Conservation (phyloP, 2,329 filamentous ascomycete genomes). For the Exophiala alcalophila region DNA sequence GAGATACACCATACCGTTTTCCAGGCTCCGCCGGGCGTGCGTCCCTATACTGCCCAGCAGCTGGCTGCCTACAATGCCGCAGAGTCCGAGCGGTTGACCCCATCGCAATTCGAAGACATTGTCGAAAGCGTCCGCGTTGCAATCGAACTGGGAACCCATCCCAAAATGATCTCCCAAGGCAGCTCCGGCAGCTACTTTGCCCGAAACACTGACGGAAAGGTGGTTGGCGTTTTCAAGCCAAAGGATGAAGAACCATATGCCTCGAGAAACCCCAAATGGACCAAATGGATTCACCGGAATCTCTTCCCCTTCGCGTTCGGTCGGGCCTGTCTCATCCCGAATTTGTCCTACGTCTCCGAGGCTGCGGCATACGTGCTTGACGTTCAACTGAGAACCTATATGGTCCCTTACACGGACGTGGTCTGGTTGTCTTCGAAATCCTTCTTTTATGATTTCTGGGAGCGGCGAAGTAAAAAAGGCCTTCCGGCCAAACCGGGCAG, state of each 20-base stretch:
- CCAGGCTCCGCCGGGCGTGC: constrained; percentile 82
- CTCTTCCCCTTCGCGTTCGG: constrained; percentile 97
- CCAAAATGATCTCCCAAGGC: constrained; percentile 92
- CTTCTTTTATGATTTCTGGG: constrained; percentile 98
- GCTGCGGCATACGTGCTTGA: constrained; percentile 95
- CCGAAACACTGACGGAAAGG: constrained; percentile 83
- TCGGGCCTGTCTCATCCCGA: constrained; percentile 90
- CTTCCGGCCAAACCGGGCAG: constrained; percentile 89
- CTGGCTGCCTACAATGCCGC: constrained; percentile 56
- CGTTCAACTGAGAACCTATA: constrained; percentile 78
- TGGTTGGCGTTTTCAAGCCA: constrained; percentile 96
- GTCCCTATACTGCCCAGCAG: constrained; percentile 72
- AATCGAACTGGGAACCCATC: constrained; percentile 87
- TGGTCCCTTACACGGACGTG: constrained; percentile 96
- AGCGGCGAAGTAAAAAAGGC: constrained; percentile 78
- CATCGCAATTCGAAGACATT: constrained; percentile 77
- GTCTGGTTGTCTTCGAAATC: constrained; percentile 93
- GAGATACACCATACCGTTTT: constrained; percentile 99
- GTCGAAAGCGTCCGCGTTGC: constrained; percentile 87
- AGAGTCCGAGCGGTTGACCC: constrained; percentile 66
- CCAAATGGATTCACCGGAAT: constrained; percentile 98
- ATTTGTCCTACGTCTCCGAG: constrained; percentile 96
- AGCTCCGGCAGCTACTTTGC: constrained; percentile 99
- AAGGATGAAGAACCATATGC: constrained; percentile 99
- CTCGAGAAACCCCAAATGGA: constrained; percentile 97